Evolutionary conservation across 192 early-diverging fungal genomes (phyloP), one percentile per base, ranked within the genome.

Genomic region (Rhizophagus clarus): DNA sequence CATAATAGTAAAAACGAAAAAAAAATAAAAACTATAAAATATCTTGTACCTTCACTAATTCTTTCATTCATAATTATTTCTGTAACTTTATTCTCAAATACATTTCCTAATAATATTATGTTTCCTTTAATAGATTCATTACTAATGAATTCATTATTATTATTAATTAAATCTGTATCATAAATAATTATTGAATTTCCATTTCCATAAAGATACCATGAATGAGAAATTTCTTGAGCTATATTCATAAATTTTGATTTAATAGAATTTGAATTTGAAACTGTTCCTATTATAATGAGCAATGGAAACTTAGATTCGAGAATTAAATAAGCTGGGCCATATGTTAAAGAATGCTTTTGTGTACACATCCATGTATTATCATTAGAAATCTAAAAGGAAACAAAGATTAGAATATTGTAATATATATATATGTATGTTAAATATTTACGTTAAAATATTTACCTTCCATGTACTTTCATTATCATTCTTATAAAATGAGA

Each of bases 181-280:
- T 83, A 83, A 8, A 92, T 26, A 62, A 93, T 90, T 40, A 88
- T 82, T 0, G 91, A 85, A 51, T 90, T 89, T 0, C 92, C 91
- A 14, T 89, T 67, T 17, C 89, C 91, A 75, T 88, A 93, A 2
- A 92, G 72, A 72, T 90, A 93, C 90, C 93, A 93, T 32, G 88
- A 89, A 29, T 88, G 84, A 3, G 89, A 84, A 26, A 95, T 76
- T 61, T 76, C 74, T 40, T 61, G 74, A 37, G 74, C 74, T 11
- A 76, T 37, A 62, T 61, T 61, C 24, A n/a, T 70, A 9, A 40
- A 40, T 42, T 22, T 70, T 42, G 22, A 32, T 5, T 20, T n/a
- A 37, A 71, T 26, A 4, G 45, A 37, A 4, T 51, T n/a, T 42
- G 42, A 49, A 64, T 4, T n/a, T 12, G 31, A 37, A 37, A 10